Evolutionary conservation across 306 rosid species (phyloP).

Genomic region (Sesbania bispinosa): DNA sequence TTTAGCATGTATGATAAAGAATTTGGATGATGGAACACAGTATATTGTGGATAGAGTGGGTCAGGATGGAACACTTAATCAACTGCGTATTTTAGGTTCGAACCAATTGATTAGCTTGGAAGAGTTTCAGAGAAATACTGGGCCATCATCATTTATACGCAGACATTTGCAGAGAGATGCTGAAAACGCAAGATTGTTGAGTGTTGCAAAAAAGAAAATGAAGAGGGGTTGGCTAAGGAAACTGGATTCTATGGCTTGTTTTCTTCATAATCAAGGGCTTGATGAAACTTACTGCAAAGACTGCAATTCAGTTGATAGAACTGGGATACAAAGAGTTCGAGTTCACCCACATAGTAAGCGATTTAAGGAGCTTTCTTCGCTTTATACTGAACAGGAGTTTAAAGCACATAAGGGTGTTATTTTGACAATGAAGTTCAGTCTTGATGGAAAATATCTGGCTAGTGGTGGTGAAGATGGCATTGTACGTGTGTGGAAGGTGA

Average conservation of each 20-base stretch:
- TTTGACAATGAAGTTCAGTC: conserved; percentile 81
- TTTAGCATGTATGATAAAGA: conserved; percentile 38
- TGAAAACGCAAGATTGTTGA: conserved; percentile 33
- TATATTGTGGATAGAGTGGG: conserved; percentile 46
- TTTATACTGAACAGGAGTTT: conserved; percentile 64
- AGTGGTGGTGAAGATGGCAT: conserved; percentile 82
- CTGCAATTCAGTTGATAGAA: conserved; percentile 20
- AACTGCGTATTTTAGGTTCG: conserved; percentile 43
- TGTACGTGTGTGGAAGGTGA: conserved; percentile 78
- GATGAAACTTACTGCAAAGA: conserved; percentile 29
- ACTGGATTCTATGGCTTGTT: conserved; percentile 53
- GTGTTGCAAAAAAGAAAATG: conserved; percentile 35
- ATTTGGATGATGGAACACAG: conserved; percentile 54
- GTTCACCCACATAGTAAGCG: conserved; percentile 56
- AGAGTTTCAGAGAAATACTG: conserved; percentile 41
- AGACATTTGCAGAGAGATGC: conserved; percentile 45
- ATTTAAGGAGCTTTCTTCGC: conserved; percentile 70
- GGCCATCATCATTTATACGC: conserved; percentile 46
- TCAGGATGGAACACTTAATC: conserved; percentile 39
- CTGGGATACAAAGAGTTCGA: conserved; percentile 50
- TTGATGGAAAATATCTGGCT: conserved; percentile 74
- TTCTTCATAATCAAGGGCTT: conserved; percentile 35
- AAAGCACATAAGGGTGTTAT: conserved; percentile 76
- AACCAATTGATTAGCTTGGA: conserved; percentile 41
- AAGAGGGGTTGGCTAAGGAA: conserved; percentile 62